Evolutionary conservation across 2,329 filamentous ascomycete species (phyloP), one percentile per base, ranked within the genome.

Genomic region (Alternaria sp.): DNA sequence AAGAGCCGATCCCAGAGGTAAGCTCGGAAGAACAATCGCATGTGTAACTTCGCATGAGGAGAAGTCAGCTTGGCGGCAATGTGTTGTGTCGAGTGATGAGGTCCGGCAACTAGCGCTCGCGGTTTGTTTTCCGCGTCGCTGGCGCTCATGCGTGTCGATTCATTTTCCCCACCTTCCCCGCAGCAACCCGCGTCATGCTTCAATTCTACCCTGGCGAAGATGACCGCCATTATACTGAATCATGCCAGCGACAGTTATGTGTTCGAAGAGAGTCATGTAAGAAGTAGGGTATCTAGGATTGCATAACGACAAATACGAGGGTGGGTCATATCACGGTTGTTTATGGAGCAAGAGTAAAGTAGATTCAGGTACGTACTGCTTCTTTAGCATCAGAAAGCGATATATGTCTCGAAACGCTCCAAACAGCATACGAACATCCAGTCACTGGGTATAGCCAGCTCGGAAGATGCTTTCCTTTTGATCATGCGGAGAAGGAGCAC

Each of bases 111-210:
- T 30, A 28, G 28, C 54, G 55, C 59, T 68, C 71, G 71, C 69
- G 68, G 53, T 65, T 66, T 65, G 71, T 74, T 73, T 70, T 73
- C 70, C 69, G 71, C 57, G 43, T 14, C n/a, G 28, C 22, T 40
- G 38, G 48, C 14, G 30, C 7, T 56, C 45, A 52, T 27, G 54
- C 16, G 25, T 50, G 25, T 27, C 57, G 50, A 59, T 43, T 52
- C 54, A 45, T 44, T 34, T 48, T 49, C 54, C 41, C 46, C 54
- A 41, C 53, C 27, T 60, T 59, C 55, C 59, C 59, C 59, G 59
- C 59, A 54, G 49, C 14, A 20, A 2, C 11, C 34, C 3, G 10
- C 28, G 54, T 58, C 59, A 58, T 61, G 38, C 49, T 36, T 18
- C 5, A 22, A 27, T 14, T 18, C 1, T 10, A 14, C 40, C 11